phyloP scores from a whole-genome alignment of 2,329 filamentous ascomycete species.

The Cadophora malorum region DNA sequence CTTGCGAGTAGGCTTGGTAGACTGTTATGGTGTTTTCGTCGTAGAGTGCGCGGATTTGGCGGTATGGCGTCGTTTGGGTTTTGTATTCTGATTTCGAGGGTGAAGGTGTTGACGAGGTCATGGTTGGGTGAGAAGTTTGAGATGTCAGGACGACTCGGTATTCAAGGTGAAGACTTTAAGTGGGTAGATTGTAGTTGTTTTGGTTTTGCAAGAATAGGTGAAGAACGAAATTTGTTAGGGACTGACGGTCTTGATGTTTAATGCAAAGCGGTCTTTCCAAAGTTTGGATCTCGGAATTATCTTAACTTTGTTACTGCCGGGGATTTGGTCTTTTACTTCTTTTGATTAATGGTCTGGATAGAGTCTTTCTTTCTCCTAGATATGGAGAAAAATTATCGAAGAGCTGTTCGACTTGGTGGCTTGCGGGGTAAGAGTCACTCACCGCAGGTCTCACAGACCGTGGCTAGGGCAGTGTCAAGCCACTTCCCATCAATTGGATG shows the following conservation, averaged over 20 bases:
- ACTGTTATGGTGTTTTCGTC: slow-evolving; percentile 61
- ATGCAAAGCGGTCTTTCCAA: no score
- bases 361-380: background rate
- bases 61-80: slow-evolving; percentile 45
- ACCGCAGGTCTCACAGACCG: background rate
- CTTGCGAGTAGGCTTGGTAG: slow-evolving; percentile 64
- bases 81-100: background rate
- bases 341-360: no score
- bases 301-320: no score
- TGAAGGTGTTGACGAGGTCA: background rate
- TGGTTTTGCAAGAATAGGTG: no score
- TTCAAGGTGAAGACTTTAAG: background rate
- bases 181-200: no score
- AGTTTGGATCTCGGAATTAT: no score
- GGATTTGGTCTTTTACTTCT: no score
- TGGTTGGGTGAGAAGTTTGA: background rate
- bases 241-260: no score
- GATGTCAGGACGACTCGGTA: no score
- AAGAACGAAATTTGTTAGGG: no score
- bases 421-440: slow-evolving; percentile 12
- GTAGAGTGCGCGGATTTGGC: slow-evolving; percentile 60
- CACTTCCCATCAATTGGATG: background rate
- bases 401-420: background rate
- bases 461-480: background rate
- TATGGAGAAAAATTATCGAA: background rate